Base-by-base conservation (phyloP, 1,284 basidiomycete genomes). In the Neonothopanus nambi region DNA sequence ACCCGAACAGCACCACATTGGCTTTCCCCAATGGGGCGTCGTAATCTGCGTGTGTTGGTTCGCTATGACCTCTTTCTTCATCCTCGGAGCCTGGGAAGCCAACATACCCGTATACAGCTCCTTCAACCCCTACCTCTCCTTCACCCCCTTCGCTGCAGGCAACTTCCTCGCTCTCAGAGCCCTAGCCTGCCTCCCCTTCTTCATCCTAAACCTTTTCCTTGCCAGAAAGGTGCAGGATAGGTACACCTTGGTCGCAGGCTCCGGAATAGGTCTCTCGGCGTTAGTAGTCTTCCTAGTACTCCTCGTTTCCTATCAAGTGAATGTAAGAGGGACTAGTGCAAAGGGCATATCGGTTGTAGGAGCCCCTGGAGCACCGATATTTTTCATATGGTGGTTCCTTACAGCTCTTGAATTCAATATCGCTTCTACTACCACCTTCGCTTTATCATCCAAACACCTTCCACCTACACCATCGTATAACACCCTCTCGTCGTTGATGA, bases 101-200 rank as follows among this genome's bases (percentile, higher is more conserved):
- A 88, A 87, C 66, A 78, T 89, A 51, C 86, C 87, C 23, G 77
- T 89, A 52, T 87, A 81, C 65, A 78, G 80, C 39, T 77, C 78
- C 28, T 64, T 59, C 33, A 68, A 63, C 9, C 59, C 66, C 7
- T 57, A 59, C 9, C 79, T 88, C 65, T 64, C 73, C 57, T 86
- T 80, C 73, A 77, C 78, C 2, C 85, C 85, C 0, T 85, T 79
- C 62, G 72, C 77, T 7, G 81, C 86, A 1, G 86, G 86, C 12
- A 87, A 88, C 67, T 81, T 87, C 67, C 85, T 88, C 63, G 85
- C 84, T 7, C 73, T 88, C 5, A 84, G 85, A 7, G 87, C 84
- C 3, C 68, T 81, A 33, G 71, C 77, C 35, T 75, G 81, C 17
- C 78, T 87, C 63, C 85, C 87, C 2, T 87, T 87, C 73, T 81